Base-by-base conservation (phyloP, 2,329 filamentous ascomycete genomes). In the Teratosphaeria zuluensis region DNA sequence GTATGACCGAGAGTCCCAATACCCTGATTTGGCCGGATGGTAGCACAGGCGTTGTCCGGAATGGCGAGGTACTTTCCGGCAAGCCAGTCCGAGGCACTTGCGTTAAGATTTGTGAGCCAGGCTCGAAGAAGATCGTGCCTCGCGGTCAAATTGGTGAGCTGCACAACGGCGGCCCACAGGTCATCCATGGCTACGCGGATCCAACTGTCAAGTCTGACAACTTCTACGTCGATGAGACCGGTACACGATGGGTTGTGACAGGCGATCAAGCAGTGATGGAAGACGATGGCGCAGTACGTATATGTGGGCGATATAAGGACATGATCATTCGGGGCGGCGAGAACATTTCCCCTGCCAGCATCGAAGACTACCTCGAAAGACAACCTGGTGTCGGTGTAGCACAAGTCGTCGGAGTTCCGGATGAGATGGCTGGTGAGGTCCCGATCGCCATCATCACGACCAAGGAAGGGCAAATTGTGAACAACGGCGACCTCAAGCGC, bases 171-270 rank as follows among this genome's bases (percentile, higher is more conserved):
- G 69, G 69, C 14, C 62, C 63, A 11, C 65, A 67, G 55, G 65
- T 70, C 53, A 67, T 71, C 32, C 59, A 61, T 31, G 64, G 62
- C 19, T 72, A 71, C 59, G 65, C 68, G 62, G 69, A 69, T 51
- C 65, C 65, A 4, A 65, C 61, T 28, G 68, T 70, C 33, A 64
- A 62, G 6, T 60, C 55, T 8, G 60, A 63, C 30, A 62, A 63
- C 64, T 71, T 71, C 53, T 70, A 70, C 58, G 57, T 64, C n/a
- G 68, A 71, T 56, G 67, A 68, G 19, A 59, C 68, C 24, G 69
- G 68, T 31, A 58, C 73, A 78, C 65, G 84, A 60, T 90, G 87
- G 86, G 75, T 84, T 62, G 81, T 84, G 62, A 89, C 86, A 0
- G 86, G 86, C 16, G 81, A 84, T 59, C 79, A 83, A 63, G 80